Conservation (phyloP, 768 basidiomycete species). For the Lactifluus echinatus region DNA sequence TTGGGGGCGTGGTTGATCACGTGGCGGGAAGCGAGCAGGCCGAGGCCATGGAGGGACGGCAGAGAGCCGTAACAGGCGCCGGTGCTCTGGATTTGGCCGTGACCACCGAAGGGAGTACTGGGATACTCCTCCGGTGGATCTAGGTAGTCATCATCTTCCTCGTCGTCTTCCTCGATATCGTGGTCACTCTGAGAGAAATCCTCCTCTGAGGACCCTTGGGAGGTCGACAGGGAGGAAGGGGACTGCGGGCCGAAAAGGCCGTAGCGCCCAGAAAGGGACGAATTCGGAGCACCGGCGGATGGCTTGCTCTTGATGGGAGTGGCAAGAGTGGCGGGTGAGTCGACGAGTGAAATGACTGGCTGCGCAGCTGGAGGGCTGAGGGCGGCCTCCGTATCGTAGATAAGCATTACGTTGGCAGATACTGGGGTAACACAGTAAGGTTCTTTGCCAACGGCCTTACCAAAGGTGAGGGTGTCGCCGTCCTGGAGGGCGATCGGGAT, state of each 20-base stretch:
- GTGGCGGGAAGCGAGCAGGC: constrained; percentile 19
- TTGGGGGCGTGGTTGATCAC: constrained; percentile 13
- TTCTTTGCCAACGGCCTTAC: constrained; percentile 62
- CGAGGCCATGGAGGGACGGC: constrained; percentile 19
- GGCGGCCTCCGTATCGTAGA: constrained; percentile 28
- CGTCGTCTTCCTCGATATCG: constrained; percentile 6
- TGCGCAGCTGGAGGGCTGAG: background rate
- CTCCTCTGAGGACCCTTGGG: constrained; percentile 30
- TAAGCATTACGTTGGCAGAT: constrained; percentile 49
- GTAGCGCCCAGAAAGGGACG: constrained; percentile 49
- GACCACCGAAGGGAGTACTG: background rate
- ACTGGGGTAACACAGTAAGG: constrained; percentile 55
- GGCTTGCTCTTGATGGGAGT: constrained; percentile 23
- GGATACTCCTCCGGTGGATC: constrained; percentile 25
- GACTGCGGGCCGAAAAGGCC: constrained; percentile 39
- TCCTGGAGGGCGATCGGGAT: constrained; percentile 48
- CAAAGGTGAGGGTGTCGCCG: constrained; percentile 69
- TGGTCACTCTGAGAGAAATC: constrained; percentile 20
- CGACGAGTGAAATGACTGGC: constrained; percentile 9
- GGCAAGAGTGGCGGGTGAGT: constrained; percentile 4
- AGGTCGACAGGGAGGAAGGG: constrained; percentile 36
- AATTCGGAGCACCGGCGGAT: constrained; percentile 24
- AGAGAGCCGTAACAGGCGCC: constrained; percentile 14
- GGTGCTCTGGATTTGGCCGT: constrained; percentile 1
- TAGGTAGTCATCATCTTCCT: constrained; percentile 47